Conservation (phyloP, 768 basidiomycete genomes). For the Guyanaporus albipodus region DNA sequence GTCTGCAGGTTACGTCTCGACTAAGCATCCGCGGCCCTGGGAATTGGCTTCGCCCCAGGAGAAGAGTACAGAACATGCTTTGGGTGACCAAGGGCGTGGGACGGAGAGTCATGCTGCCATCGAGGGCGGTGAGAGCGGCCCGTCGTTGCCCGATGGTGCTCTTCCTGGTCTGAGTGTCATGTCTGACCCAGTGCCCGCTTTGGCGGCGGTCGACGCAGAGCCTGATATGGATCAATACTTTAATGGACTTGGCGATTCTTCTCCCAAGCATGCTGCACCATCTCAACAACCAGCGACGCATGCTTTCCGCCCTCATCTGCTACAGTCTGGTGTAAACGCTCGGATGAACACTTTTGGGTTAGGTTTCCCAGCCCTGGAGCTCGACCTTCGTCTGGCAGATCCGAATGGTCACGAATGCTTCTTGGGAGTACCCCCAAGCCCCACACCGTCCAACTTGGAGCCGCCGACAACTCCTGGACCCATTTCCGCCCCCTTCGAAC, state of each 20-base stretch:
- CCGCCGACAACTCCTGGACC: neutral
- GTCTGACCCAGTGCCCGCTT: neutral
- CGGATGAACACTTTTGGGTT: constrained; percentile 1
- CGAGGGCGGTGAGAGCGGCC: neutral
- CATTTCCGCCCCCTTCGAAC: neutral
- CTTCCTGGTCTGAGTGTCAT: no score
- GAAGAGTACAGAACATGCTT: neutral
- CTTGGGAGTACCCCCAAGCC: constrained; percentile 28
- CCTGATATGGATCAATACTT: constrained; percentile 27
- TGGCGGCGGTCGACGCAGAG: constrained; percentile 10
- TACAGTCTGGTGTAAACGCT: neutral
- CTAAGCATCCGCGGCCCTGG: constrained; percentile 14
- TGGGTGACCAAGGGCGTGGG: neutral
- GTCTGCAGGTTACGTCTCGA: constrained; percentile 9
- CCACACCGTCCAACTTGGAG: constrained; percentile 1
- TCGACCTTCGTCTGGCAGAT: constrained; percentile 7
- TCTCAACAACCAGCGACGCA: neutral
- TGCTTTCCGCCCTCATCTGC: constrained; percentile 10
- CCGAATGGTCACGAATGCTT: constrained; percentile 16
- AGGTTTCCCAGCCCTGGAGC: constrained; percentile 4
- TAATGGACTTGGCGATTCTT: constrained; percentile 25
- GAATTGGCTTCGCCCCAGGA: constrained; percentile 4
- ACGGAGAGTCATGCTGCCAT: neutral
- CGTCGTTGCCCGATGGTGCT: neutral
- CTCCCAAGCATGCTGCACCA: constrained; percentile 6